Conservation (phyloP, 352 stramenopile genomes). For the Phytopythium boreale region DNA sequence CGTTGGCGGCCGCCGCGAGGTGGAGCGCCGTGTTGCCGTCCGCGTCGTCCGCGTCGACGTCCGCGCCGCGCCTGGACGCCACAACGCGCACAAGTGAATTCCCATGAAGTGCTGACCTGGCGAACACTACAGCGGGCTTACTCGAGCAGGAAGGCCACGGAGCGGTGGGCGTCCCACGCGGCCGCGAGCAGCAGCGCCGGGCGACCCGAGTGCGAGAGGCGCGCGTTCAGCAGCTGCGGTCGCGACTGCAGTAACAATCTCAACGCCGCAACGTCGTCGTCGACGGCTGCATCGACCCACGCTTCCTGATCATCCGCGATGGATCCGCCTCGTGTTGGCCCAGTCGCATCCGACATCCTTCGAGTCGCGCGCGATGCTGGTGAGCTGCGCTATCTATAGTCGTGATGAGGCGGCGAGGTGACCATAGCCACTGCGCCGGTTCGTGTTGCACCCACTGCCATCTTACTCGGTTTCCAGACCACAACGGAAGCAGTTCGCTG, state of each 20-base stretch:
- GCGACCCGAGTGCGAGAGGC: conserved; percentile 6
- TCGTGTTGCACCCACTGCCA: too few species aligned
- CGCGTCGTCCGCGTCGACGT: conserved; percentile 6
- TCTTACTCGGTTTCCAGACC: background rate
- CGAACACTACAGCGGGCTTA: background rate
- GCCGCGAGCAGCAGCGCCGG: conserved; percentile 16
- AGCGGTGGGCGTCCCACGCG: conserved; percentile 10
- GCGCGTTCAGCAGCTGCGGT: conserved; percentile 1
- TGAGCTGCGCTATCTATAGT: conserved; percentile 2
- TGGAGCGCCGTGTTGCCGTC: conserved; percentile 15
- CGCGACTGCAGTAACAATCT: background rate
- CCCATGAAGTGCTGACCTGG: background rate
- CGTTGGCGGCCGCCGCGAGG: conserved; percentile 11
- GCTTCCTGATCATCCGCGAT: background rate
- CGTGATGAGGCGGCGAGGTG: background rate
- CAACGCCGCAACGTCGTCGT: conserved; percentile 1
- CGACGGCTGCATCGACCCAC: background rate
- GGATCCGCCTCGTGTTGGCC: background rate
- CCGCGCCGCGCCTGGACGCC: conserved; percentile 4
- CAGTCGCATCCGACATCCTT: background rate
- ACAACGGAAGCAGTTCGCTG: background rate
- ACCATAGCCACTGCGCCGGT: background rate
- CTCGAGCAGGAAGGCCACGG: conserved; percentile 10
- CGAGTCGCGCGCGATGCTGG: too few species aligned
- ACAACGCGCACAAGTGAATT: background rate